Evolutionary conservation across 2,329 filamentous ascomycete species (phyloP).

Genomic region (Sarocladiaceae sp.): DNA sequence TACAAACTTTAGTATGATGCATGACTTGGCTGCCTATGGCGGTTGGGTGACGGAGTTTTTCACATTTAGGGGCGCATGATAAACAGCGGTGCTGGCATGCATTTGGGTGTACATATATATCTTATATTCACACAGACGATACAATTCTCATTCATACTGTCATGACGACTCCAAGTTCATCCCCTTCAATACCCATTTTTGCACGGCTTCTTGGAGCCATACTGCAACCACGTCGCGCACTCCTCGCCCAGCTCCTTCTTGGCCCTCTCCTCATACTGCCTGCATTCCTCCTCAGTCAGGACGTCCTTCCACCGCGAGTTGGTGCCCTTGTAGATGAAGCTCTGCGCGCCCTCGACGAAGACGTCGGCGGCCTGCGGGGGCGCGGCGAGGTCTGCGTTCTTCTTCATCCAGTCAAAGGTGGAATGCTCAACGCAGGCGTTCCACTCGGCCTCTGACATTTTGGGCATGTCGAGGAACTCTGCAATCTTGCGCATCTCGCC

Average conservation of each 20-base stretch:
- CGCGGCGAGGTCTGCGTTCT: conserved; percentile 5
- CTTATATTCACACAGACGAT: too few relatives aligned
- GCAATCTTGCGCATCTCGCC: conserved; percentile 11
- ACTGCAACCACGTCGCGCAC: conserved; percentile 11
- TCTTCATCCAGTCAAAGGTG: conserved; percentile 13
- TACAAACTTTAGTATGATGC: not conserved
- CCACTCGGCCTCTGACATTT: conserved; percentile 9
- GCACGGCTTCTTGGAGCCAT: conserved; percentile 1
- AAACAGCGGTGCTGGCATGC: not conserved
- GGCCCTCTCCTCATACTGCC: conserved; percentile 32
- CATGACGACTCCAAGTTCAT: too few relatives aligned
- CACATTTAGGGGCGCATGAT: too few relatives aligned
- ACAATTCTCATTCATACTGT: too few relatives aligned
- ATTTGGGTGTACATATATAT: too few relatives aligned
- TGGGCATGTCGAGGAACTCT: conserved; percentile 8
- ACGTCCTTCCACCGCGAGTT: conserved; percentile 11
- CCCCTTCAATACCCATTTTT: not conserved
- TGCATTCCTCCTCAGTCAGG: conserved; percentile 26
- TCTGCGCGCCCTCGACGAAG: conserved; percentile 8
- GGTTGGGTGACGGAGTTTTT: conserved; percentile 6
- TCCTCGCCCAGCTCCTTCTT: conserved; percentile 32
- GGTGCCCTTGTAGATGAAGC: conserved; percentile 13
- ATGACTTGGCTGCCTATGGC: conserved; percentile 1
- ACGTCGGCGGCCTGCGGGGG: conserved; percentile 1
- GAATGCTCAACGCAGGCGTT: conserved; percentile 10